phyloP scores from a whole-genome alignment of 2,329 filamentous ascomycete species.

The Talaromyces rugulosus region DNA sequence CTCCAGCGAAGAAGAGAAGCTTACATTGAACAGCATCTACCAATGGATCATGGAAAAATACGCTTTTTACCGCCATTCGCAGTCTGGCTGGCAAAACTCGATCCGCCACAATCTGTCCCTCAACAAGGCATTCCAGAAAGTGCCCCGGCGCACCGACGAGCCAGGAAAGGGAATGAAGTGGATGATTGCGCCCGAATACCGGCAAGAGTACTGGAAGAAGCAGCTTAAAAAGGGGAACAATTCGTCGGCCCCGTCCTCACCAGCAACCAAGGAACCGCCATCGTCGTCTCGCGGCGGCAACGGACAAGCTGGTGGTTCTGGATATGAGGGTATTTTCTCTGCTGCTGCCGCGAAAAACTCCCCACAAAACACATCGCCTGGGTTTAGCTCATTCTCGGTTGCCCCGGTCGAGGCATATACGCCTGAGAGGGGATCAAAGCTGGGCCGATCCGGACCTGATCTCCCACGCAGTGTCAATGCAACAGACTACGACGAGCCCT shows the following conservation, averaged over 20 bases:
- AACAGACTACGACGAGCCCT: conserved; percentile 38
- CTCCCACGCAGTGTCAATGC: conserved; percentile 27
- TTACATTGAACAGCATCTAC: conserved; percentile 91
- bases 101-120: conserved; percentile 95
- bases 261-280: conserved; percentile 38
- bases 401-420: conserved; percentile 44
- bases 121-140: conserved; percentile 92
- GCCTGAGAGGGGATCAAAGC: conserved; percentile 42
- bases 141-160: conserved; percentile 86
- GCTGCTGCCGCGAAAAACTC: conserved; percentile 29
- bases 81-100: conserved; percentile 96
- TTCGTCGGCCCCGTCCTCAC: conserved; percentile 44
- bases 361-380: conserved; percentile 35
- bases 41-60: conserved; percentile 87
- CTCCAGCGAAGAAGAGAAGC: conserved; percentile 77
- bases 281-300: conserved; percentile 34
- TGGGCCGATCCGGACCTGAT: conserved; percentile 26
- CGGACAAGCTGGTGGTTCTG: conserved; percentile 20
- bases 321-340: conserved; percentile 38
- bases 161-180: conserved; percentile 99
- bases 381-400: conserved; percentile 39
- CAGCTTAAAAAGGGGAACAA: conserved; percentile 41
- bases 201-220: conserved; percentile 82
- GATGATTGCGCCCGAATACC: conserved; percentile 80
- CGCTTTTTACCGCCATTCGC: conserved; percentile 82